Conservation (phyloP, 805 yeast genomes). For the Huiozyma sinensis region DNA sequence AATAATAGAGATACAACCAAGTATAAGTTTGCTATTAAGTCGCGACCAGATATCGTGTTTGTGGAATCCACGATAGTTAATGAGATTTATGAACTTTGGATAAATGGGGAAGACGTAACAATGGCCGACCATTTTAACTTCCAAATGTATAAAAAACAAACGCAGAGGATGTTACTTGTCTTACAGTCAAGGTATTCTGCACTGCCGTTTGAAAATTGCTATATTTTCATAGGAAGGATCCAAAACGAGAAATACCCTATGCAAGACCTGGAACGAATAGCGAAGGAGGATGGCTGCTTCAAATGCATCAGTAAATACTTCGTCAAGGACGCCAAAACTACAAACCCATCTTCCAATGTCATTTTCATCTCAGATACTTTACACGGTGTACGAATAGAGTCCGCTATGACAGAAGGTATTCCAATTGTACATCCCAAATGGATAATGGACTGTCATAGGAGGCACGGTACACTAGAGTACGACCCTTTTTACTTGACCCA, state of each 20-base stretch:
- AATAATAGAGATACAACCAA: constrained; percentile 27
- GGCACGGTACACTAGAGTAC: constrained; percentile 33
- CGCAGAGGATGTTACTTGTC: constrained; percentile 8
- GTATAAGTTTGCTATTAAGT: constrained; percentile 20
- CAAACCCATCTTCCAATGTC: constrained; percentile 3
- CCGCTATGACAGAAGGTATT: constrained; percentile 32
- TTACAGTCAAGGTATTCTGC: constrained; percentile 10
- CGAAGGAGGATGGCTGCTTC: constrained; percentile 4
- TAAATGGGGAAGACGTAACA: constrained; percentile 22
- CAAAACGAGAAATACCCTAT: background rate
- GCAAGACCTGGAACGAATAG: constrained; percentile 9
- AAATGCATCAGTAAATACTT: constrained; percentile 7
- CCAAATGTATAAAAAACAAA: constrained; percentile 1
- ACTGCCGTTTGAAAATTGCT: constrained; percentile 16
- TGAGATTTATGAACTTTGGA: constrained; percentile 23
- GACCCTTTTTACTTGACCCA: constrained; percentile 26
- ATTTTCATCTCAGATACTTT: constrained; percentile 23
- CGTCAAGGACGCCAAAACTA: constrained; percentile 7
- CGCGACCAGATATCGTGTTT: constrained; percentile 21
- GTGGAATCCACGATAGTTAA: constrained; percentile 11
- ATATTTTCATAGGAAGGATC: constrained; percentile 24
- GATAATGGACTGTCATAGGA: constrained; percentile 32
- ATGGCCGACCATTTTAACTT: constrained; percentile 4
- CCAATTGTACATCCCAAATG: constrained; percentile 36
- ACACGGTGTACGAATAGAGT: constrained; percentile 22